Percentiles rank a stretch among this genome's conserved stretches.
phyloP scores from a whole-genome alignment of 345 rosid species.

The Bruguiera sexangula region DNA sequence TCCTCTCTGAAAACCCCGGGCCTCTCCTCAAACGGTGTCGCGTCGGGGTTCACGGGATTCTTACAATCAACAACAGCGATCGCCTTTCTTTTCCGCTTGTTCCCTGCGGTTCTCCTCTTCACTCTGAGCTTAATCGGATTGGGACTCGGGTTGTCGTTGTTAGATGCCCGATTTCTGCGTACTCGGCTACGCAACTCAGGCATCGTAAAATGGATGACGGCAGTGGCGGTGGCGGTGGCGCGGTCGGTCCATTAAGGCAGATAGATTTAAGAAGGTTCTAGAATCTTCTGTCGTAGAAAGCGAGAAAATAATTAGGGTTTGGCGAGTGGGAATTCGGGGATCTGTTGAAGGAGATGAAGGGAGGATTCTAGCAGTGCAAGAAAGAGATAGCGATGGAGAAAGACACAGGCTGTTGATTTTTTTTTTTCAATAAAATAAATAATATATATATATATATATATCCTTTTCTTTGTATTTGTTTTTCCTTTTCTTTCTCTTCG shows the following conservation, averaged over 20 bases:
- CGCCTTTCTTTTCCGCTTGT: conserved; percentile 13
- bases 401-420: neutral
- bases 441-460: no score
- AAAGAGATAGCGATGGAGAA: neutral
- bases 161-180: conserved; percentile 35
- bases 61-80: conserved; percentile 22
- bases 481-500: neutral
- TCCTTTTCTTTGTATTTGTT: neutral
- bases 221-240: neutral
- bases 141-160: conserved; percentile 26
- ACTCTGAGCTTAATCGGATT: conserved; percentile 27
- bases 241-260: conserved; percentile 24
- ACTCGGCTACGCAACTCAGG: conserved; percentile 52
- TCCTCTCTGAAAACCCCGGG: conserved; percentile 31
- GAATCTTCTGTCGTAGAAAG: conserved; percentile 24
- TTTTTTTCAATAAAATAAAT: no score
- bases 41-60: conserved; percentile 16
- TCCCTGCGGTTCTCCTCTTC: conserved; percentile 20
- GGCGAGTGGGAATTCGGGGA: conserved; percentile 22
- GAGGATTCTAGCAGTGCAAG: neutral
- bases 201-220: conserved; percentile 25
- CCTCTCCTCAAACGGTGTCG: conserved; percentile 24
- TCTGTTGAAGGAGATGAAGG: conserved; percentile 38
- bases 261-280: conserved; percentile 37
- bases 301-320: conserved; percentile 22